phyloP scores from a whole-genome alignment of 768 basidiomycete genomes.

The Gloeostereum incarnatum region DNA sequence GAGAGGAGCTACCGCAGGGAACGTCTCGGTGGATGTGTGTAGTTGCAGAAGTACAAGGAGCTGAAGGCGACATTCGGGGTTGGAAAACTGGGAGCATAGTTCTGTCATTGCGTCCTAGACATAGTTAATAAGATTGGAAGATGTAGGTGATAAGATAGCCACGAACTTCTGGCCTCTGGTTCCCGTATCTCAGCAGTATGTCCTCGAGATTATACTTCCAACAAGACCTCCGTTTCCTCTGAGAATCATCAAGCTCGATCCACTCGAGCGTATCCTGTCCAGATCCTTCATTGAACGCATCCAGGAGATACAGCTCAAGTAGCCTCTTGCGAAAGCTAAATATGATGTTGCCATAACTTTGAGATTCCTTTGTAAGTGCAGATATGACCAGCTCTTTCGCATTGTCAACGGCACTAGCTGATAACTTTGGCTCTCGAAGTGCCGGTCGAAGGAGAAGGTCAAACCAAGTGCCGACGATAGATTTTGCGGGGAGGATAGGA shows the following conservation, averaged over 20 bases:
- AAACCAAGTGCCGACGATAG: conserved; percentile 74
- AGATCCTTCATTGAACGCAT: conserved; percentile 69
- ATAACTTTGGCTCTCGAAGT: conserved; percentile 62
- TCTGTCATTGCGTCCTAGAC: conserved; percentile 62
- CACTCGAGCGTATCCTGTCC: conserved; percentile 68
- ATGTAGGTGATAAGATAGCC: background rate
- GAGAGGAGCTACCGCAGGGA: conserved; percentile 35
- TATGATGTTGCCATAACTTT: conserved; percentile 35
- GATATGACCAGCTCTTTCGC: conserved; percentile 67
- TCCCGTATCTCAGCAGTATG: conserved; percentile 55
- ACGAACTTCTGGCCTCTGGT: conserved; percentile 57
- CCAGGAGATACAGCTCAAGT: conserved; percentile 68
- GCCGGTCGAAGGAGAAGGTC: conserved; percentile 73
- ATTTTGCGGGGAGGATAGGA: conserved; percentile 51
- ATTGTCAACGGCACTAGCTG: conserved; percentile 45
- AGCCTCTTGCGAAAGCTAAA: conserved; percentile 59
- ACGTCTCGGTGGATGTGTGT: conserved; percentile 47
- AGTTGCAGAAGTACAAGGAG: conserved; percentile 57
- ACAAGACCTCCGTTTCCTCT: conserved; percentile 45
- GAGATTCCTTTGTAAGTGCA: conserved; percentile 45
- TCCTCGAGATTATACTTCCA: conserved; percentile 82
- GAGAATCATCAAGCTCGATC: conserved; percentile 53
- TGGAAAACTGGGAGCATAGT: conserved; percentile 51
- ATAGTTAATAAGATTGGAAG: conserved; percentile 3
- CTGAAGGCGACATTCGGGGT: conserved; percentile 57